Base-by-base conservation (phyloP, 768 basidiomycete genomes). In the Tricholoma hemisulphureum region DNA sequence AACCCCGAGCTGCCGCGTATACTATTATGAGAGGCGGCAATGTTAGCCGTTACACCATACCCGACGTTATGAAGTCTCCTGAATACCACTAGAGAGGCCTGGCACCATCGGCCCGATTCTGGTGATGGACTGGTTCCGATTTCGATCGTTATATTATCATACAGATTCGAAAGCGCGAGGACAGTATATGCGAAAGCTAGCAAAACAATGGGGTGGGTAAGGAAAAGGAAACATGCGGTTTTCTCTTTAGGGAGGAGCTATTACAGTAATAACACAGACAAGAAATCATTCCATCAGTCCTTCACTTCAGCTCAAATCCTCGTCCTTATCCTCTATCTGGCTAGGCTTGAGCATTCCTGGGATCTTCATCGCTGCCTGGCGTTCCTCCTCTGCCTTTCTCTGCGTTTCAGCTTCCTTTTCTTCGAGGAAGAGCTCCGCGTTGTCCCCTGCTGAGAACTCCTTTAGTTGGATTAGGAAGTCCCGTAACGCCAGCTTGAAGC, bases 381-480 rank as follows among this genome's bases (percentile, higher is more conserved):
- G 88, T 74, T 97, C 95, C 58, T 86, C 89, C 61, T 89, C 84
- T 0, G 84, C 86, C 75, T 91, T 89, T 71, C 77, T 79, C 69
- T 87, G 83, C 20, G 81, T 79, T 71, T 96, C 96, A 3, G 84
- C 82, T 70, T 98, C 95, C 73, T 93, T 96, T 74, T 98, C 96
- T 67, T 98, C 96, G 63, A 93, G 78, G 76, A 81, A 98, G 37
- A 98, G 78, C 62, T 98, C 97, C 8, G 94, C 77, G 62, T 96
- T 95, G 67, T 97, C 95, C 5, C 89, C 91, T 5, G 72, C 71
- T 6, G 93, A 94, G 77, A 97, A 98, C 74, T 98, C 97, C 71
- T 96, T 97, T 61, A 99, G 85, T 65, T 95, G 91, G 63, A 99
- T 93, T 53, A 99, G 84, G 88, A 98, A 99, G 75, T 98, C 97